Evolutionary conservation across 164 flowering plant genomes (phyloP).

Genomic region (Nymphaea thermarum): DNA sequence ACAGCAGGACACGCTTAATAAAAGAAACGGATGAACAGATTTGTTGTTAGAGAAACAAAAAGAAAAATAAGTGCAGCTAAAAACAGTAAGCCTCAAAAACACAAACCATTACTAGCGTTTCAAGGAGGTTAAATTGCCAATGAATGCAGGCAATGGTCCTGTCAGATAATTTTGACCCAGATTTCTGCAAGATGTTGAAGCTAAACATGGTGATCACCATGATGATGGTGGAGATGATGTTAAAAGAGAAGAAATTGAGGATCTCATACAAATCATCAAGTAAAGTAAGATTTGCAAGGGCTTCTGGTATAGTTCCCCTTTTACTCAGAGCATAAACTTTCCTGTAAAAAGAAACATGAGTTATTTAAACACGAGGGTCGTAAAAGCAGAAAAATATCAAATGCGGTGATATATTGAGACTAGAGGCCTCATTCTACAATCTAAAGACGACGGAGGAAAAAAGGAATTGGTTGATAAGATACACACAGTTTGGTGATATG

Average conservation of each 20-base stretch:
- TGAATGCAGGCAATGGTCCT: conserved; percentile 48
- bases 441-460: neutral
- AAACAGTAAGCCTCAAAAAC: too few relatives aligned
- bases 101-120: too few relatives aligned
- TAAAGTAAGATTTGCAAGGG: neutral
- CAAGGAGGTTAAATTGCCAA: conserved; percentile 12
- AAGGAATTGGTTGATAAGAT: neutral
- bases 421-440: too few relatives aligned
- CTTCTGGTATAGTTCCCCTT: neutral
- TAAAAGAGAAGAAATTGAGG: too few relatives aligned
- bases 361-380: neutral
- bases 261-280: neutral
- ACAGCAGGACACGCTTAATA: too few relatives aligned
- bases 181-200: conserved; percentile 15
- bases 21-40: too few relatives aligned
- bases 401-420: too few relatives aligned
- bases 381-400: too few relatives aligned
- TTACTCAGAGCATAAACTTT: neutral
- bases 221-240: too few relatives aligned
- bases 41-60: too few relatives aligned
- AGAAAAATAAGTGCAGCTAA: too few relatives aligned
- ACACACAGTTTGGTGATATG: conserved; percentile 5
- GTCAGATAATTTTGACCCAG: conserved; percentile 42
- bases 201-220: too few relatives aligned
- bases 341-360: neutral